Evolutionary conservation across 495 filamentous ascomycete species (phyloP).

Genomic region (Ramalina peruviana): DNA sequence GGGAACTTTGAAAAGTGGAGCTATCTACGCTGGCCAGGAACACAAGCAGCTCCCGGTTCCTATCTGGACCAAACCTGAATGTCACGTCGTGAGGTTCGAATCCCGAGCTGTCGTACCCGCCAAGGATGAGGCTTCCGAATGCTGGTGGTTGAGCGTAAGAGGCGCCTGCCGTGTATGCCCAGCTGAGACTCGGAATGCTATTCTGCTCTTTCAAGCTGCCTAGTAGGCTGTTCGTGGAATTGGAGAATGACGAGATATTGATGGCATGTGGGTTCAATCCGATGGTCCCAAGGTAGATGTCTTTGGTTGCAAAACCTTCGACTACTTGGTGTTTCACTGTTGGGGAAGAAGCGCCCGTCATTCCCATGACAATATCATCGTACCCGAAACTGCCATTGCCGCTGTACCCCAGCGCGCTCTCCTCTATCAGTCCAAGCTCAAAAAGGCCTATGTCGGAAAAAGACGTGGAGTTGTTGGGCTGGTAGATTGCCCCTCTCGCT

Average conservation of each 20-base stretch:
- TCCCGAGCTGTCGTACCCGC: slow-evolving; percentile 38
- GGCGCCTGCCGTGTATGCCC: slow-evolving; percentile 24
- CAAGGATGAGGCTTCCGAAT: slow-evolving; percentile 37
- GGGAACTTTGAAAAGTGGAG: background rate
- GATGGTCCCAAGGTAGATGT: slow-evolving; percentile 23
- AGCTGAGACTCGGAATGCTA: slow-evolving; percentile 15
- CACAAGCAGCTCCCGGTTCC: slow-evolving; percentile 34
- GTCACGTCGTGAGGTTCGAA: slow-evolving; percentile 35
- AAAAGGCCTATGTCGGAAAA: slow-evolving; percentile 18
- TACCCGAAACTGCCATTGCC: slow-evolving; percentile 21
- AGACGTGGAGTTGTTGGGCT: slow-evolving; percentile 13
- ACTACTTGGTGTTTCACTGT: slow-evolving; percentile 14
- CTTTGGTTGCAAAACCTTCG: slow-evolving; percentile 16
- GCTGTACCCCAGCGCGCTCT: slow-evolving; percentile 15
- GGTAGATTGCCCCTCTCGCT: slow-evolving; percentile 21
- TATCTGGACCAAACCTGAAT: slow-evolving; percentile 34
- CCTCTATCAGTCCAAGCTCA: slow-evolving; percentile 9
- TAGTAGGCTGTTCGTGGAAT: slow-evolving; percentile 18
- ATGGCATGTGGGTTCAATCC: slow-evolving; percentile 17
- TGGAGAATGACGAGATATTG: slow-evolving; percentile 20
- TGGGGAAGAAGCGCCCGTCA: slow-evolving; percentile 13
- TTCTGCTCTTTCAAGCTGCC: slow-evolving; percentile 10
- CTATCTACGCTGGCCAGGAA: slow-evolving; percentile 27
- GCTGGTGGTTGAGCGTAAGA: slow-evolving; percentile 21
- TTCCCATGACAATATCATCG: slow-evolving; percentile 20